Conservation (phyloP, 2,329 filamentous ascomycete species). For the Apiospora malaysiana region DNA sequence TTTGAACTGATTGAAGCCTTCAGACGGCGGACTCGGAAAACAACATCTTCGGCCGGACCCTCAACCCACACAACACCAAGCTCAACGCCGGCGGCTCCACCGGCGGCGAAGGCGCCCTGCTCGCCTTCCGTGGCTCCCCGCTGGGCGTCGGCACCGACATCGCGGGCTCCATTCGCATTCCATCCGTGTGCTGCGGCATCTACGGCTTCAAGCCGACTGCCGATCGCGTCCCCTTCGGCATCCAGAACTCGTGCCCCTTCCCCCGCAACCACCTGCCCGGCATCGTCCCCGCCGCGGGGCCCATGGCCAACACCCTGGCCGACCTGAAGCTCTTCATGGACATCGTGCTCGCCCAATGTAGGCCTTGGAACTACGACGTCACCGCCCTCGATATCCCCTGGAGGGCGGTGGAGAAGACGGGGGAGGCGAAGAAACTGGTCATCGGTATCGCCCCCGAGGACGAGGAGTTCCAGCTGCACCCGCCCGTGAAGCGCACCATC, state of each 20-base stretch:
- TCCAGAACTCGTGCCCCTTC: constrained; percentile 9
- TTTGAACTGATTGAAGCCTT: neutral
- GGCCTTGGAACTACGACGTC: constrained; percentile 53
- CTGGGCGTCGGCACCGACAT: constrained; percentile 33
- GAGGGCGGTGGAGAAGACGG: constrained; percentile 37
- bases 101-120: constrained; percentile 38
- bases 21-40: constrained; percentile 44
- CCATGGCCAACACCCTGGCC: constrained; percentile 47
- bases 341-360: constrained; percentile 41
- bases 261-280: constrained; percentile 27
- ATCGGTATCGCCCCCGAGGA: constrained; percentile 58
- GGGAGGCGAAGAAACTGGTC: constrained; percentile 38
- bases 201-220: constrained; percentile 40
- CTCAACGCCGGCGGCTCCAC: constrained; percentile 44
- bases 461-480: constrained; percentile 54
- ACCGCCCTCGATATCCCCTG: constrained; percentile 51
- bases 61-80: constrained; percentile 45
- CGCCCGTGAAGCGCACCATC: constrained; percentile 53
- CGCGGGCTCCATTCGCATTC: constrained; percentile 39
- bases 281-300: constrained; percentile 48
- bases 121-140: constrained; percentile 29
- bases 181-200: constrained; percentile 37
- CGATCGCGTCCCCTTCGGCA: constrained; percentile 5
- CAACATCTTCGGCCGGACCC: constrained; percentile 47
- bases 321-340: constrained; percentile 49